A percentile compares a stretch with the other conserved stretches of the same genome.
Evolutionary conservation across 2,329 filamentous ascomycete genomes (phyloP).

Genomic region (Dactylellina leptospora): DNA sequence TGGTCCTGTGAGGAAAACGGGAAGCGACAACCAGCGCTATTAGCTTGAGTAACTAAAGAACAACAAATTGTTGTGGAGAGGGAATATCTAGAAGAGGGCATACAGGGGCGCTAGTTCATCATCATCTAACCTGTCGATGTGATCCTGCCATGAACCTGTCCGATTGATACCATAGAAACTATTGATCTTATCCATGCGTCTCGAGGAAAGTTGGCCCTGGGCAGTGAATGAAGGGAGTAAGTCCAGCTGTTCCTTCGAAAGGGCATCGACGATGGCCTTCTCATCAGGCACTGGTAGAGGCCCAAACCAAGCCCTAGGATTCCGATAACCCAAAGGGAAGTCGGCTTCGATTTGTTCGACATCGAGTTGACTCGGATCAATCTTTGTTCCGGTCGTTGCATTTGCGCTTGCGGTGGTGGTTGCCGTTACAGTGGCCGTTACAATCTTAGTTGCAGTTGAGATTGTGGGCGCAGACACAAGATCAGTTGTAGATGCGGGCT

Average conservation of each 20-base stretch:
- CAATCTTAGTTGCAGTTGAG: no score
- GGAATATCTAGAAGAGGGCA: neutral
- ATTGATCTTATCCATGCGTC: constrained; percentile 17
- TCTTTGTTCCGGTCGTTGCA: neutral
- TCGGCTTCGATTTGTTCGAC: constrained; percentile 48
- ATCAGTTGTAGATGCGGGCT: no score
- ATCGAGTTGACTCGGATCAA: constrained; percentile 24
- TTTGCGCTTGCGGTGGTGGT: no score
- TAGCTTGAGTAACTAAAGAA: neutral
- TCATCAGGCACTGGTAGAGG: constrained; percentile 16
- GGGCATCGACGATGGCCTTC: neutral
- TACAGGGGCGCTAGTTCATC: constrained; percentile 42
- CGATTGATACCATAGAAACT: constrained; percentile 39
- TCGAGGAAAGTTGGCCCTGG: constrained; percentile 18
- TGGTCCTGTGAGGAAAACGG: constrained; percentile 29
- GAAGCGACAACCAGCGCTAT: neutral
- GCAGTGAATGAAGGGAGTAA: constrained; percentile 1
- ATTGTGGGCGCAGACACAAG: no score
- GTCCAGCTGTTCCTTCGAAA: constrained; percentile 13
- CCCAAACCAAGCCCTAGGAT: constrained; percentile 30
- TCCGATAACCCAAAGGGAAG: constrained; percentile 33
- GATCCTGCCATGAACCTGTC: constrained; percentile 29
- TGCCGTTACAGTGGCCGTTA: no score
- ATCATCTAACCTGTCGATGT: constrained; percentile 33
- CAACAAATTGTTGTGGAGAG: no score